Evolutionary conservation across 1,284 basidiomycete genomes (phyloP).

Genomic region (Leccinum angustisporum): DNA sequence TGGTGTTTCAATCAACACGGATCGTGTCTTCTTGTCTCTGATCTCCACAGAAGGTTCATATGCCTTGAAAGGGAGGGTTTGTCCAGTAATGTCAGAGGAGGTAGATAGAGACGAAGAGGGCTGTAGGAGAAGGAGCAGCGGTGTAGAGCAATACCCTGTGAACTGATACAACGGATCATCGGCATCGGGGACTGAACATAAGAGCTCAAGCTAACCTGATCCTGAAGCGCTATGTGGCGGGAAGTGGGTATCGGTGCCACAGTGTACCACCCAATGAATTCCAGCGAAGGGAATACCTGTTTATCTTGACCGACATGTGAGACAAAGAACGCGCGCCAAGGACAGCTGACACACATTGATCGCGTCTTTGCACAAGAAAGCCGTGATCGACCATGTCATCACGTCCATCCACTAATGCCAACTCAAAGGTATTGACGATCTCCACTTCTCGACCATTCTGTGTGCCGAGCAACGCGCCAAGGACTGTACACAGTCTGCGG

Average conservation of each 20-base stretch:
- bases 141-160: slow-evolving; percentile 70
- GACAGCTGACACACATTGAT: slow-evolving; percentile 72
- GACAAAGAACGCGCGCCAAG: slow-evolving; percentile 3
- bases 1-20: slow-evolving; percentile 79
- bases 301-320: slow-evolving; percentile 63
- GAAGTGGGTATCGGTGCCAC: slow-evolving; percentile 71
- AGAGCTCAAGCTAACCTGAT: slow-evolving; percentile 58
- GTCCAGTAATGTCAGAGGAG: slow-evolving; percentile 55
- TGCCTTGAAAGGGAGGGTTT: slow-evolving; percentile 82
- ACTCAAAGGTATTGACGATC: slow-evolving; percentile 95
- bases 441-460: slow-evolving; percentile 93
- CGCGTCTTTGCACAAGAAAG: slow-evolving; percentile 80
- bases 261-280: slow-evolving; percentile 97
- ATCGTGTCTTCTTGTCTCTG: slow-evolving; percentile 70
- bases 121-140: slow-evolving; percentile 72
- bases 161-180: slow-evolving; percentile 46
- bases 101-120: slow-evolving; percentile 51
- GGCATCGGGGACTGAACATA: neutral
- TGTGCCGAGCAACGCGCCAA: slow-evolving; percentile 93
- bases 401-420: slow-evolving; percentile 59
- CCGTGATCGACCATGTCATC: slow-evolving; percentile 69
- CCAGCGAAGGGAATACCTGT: slow-evolving; percentile 95
- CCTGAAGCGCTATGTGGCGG: slow-evolving; percentile 79
- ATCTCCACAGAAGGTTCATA: slow-evolving; percentile 88
- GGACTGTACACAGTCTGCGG: slow-evolving; percentile 49